Conservation (phyloP, 805 yeast species). For the Candida andamanensis region DNA sequence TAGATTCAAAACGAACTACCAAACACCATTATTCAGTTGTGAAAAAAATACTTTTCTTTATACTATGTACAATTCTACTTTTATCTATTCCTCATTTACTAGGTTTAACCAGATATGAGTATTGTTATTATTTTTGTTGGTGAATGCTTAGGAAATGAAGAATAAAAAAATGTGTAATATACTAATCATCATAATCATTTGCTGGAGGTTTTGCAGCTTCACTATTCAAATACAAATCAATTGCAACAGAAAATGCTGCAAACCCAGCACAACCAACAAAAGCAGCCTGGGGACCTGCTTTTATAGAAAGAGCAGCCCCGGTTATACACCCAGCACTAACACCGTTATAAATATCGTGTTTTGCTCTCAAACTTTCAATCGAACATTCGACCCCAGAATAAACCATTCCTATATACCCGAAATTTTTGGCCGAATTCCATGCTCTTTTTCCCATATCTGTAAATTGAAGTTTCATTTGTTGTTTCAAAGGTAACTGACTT, state of each 20-base stretch:
- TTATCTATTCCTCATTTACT: constrained; percentile 6
- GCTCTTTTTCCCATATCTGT: constrained; percentile 88
- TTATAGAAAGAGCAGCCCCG: constrained; percentile 91
- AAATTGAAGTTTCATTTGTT: constrained; percentile 88
- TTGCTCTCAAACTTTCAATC: constrained; percentile 80
- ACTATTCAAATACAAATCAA: constrained; percentile 80
- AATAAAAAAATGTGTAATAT: background rate
- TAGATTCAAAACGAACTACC: background rate
- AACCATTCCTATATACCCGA: constrained; percentile 88
- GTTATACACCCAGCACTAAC: constrained; percentile 92
- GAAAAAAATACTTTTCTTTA: background rate
- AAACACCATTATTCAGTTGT: no score
- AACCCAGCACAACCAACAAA: constrained; percentile 93
- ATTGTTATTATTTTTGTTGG: constrained; percentile 38
- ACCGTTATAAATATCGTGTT: constrained; percentile 89
- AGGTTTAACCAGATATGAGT: constrained; percentile 21
- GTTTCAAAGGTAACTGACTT: constrained; percentile 81
- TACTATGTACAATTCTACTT: constrained; percentile 10
- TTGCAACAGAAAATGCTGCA: constrained; percentile 89
- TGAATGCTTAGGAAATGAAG: background rate
- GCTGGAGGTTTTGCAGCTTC: constrained; percentile 80
- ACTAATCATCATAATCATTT: constrained; percentile 70
- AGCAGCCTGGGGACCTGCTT: constrained; percentile 92
- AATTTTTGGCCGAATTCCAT: constrained; percentile 86
- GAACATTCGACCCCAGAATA: constrained; percentile 91